Evolutionary conservation across 257 asterid species (phyloP).

Genomic region (Cinchona pubescens): DNA sequence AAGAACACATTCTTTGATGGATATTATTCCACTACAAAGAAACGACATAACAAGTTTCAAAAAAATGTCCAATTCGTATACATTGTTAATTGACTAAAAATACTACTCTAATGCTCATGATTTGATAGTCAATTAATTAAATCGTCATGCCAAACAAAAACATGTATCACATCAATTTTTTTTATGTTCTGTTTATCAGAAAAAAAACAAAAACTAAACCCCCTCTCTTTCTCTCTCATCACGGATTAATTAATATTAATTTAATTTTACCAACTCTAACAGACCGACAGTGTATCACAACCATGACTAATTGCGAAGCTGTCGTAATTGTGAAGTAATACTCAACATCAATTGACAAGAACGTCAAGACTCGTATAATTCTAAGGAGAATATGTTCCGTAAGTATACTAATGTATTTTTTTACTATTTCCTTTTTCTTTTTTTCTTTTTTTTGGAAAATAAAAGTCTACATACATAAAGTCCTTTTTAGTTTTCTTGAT

Average conservation of each 20-base stretch:
- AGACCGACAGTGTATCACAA: background rate
- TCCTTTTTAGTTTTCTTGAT: background rate
- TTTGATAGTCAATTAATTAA: slow-evolving; percentile 1
- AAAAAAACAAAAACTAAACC: slow-evolving; percentile 4
- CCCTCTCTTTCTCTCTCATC: background rate
- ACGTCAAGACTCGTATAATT: background rate
- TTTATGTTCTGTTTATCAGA: slow-evolving; percentile 1
- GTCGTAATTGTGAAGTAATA: slow-evolving; percentile 19
- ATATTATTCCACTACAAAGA: slow-evolving; percentile 11
- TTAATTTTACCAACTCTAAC: slow-evolving; percentile 13
- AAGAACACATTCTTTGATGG: slow-evolving; percentile 25
- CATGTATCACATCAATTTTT: background rate
- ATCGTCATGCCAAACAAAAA: slow-evolving; percentile 2
- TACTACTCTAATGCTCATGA: background rate
- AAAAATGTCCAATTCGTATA: slow-evolving; percentile 17
- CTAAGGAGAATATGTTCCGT: background rate
- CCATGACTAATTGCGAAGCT: background rate
- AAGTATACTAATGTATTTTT: background rate
- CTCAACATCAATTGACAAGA: slow-evolving; percentile 9
- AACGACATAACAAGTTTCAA: slow-evolving; percentile 15
- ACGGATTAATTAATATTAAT: slow-evolving; percentile 4
- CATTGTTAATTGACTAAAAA: background rate
- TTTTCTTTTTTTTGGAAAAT: background rate
- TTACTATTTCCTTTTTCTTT: background rate
- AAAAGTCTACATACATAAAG: background rate